Evolutionary conservation across 1,284 basidiomycete genomes (phyloP).

Genomic region (Malassezia pachydermatis): DNA sequence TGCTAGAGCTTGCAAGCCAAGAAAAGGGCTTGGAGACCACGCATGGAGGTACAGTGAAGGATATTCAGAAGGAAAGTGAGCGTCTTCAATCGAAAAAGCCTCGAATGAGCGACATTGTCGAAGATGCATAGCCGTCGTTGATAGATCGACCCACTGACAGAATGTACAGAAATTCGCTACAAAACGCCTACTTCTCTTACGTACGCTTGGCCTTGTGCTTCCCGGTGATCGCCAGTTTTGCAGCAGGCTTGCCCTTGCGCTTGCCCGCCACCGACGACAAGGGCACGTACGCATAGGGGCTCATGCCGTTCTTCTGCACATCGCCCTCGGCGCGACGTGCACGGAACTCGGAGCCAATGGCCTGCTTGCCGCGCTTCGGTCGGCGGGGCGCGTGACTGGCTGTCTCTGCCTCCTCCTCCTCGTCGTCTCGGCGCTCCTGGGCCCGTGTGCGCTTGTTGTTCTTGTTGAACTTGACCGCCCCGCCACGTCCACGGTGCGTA

Average conservation of each 20-base stretch:
- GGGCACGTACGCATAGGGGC: slow-evolving; percentile 75
- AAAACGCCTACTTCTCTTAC: not conserved
- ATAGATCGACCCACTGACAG: not conserved
- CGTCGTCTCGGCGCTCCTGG: slow-evolving; percentile 31
- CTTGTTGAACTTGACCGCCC: slow-evolving; percentile 89
- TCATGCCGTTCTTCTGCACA: slow-evolving; percentile 64
- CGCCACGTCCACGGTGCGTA: slow-evolving; percentile 63
- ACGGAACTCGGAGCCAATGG: slow-evolving; percentile 39
- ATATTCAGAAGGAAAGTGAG: slow-evolving; percentile 30
- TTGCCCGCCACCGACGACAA: slow-evolving; percentile 37
- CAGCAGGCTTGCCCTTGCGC: slow-evolving; percentile 17
- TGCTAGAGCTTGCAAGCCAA: slow-evolving; percentile 47
- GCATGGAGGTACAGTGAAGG: slow-evolving; percentile 27
- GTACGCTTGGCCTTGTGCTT: not conserved
- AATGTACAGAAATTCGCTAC: not conserved
- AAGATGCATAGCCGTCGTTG: slow-evolving; percentile 12
- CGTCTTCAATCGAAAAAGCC: slow-evolving; percentile 22
- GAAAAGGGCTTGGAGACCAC: slow-evolving; percentile 46
- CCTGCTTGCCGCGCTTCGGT: slow-evolving; percentile 28
- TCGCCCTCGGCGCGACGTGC: slow-evolving; percentile 40
- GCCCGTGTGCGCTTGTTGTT: slow-evolving; percentile 52
- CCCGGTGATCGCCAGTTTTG: slow-evolving; percentile 14
- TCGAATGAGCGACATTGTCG: slow-evolving; percentile 38
- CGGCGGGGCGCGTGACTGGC: slow-evolving; percentile 10
- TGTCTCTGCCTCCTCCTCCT: slow-evolving; percentile 19